Evolutionary conservation across 148 eudicot genomes (phyloP).

Genomic region (Heliosperma pusillum): DNA sequence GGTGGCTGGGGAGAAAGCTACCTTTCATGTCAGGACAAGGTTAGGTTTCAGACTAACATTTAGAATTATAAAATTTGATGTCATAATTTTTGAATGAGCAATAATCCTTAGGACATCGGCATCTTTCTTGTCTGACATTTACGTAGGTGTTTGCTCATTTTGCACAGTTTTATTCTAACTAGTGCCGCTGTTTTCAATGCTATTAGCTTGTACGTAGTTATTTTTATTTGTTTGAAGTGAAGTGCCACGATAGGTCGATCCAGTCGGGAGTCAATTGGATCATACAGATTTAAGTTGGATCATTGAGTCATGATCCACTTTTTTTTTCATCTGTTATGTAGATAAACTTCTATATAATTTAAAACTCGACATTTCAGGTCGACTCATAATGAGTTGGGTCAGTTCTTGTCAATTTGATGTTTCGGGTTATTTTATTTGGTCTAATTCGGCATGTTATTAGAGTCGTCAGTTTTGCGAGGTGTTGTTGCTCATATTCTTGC

Average conservation of each 20-base stretch:
- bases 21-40: conserved; percentile 88
- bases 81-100: background rate
- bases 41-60: conserved; percentile 14
- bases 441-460: background rate
- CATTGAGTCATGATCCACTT: background rate
- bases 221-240: background rate
- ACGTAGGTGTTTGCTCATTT: background rate
- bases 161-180: conserved; percentile 2
- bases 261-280: background rate
- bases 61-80: background rate
- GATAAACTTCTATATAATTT: too few species aligned
- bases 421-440: background rate
- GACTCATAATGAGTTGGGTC: background rate
- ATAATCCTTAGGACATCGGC: background rate
- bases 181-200: background rate
- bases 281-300: background rate
- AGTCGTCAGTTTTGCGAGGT: background rate
- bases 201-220: background rate
- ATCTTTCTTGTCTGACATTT: background rate
- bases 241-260: background rate
- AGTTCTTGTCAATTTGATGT: background rate
- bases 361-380: background rate
- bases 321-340: background rate
- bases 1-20: conserved; percentile 99
- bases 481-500: background rate